These are phyloP conservation scores for Citrullus mucosospermus DNA, from an alignment of 306 rosid genomes.

Conservation along the genomic window DNA sequence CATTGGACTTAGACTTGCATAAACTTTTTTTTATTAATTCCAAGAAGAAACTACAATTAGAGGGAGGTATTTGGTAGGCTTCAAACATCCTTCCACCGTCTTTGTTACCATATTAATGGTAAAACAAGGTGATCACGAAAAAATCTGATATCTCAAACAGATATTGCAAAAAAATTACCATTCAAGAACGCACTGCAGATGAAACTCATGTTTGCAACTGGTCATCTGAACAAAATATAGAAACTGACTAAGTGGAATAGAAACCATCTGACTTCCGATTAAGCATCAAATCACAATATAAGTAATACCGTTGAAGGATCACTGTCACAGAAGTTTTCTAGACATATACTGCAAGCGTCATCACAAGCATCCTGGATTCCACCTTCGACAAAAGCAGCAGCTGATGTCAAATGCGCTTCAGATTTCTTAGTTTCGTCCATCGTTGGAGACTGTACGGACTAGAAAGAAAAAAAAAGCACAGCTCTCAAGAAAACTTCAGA, in stretches of 20 bases:
- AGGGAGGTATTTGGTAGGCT: neutral
- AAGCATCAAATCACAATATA: neutral
- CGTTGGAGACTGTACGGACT: slow-evolving; percentile 27
- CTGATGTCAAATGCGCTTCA: slow-evolving; percentile 78
- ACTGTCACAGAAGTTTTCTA: slow-evolving; percentile 67
- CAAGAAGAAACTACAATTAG: neutral
- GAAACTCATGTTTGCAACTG: slow-evolving; percentile 85
- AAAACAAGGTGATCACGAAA: neutral
- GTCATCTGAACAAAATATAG: slow-evolving; percentile 46
- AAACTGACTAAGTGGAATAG: neutral
- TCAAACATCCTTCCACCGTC: neutral
- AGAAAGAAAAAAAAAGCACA: neutral
- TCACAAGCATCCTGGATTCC: slow-evolving; percentile 96
- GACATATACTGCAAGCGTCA: slow-evolving; percentile 94
- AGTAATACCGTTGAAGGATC: slow-evolving; percentile 74
- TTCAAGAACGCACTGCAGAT: slow-evolving; percentile 93
- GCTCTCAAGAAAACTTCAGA: neutral
- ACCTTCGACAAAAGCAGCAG: slow-evolving; percentile 95
- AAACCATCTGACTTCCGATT: neutral
- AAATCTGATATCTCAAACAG: neutral
- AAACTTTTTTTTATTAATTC: too few relatives aligned
- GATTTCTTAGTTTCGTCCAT: slow-evolving; percentile 42
- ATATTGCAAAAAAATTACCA: slow-evolving; percentile 34
- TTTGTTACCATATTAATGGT: neutral
- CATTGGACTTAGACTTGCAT: neutral